These are phyloP conservation scores for Boletus huronensis DNA, from an alignment of 768 basidiomycete species.

Conservation along the genomic window DNA sequence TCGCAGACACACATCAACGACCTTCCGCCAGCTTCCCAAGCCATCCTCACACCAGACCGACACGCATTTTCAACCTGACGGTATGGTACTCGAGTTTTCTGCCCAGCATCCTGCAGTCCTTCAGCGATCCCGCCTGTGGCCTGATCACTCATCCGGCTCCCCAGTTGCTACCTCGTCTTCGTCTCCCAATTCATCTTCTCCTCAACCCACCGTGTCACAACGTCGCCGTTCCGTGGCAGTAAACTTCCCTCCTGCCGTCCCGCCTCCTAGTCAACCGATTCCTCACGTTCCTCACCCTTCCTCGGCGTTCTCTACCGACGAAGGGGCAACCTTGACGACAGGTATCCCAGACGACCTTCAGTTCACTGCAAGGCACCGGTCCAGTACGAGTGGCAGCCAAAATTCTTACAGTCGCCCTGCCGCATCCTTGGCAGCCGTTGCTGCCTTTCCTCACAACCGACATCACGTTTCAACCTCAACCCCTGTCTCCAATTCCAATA, in stretches of 20 bases:
- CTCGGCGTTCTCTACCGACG: constrained; percentile 14
- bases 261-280: constrained; percentile 73
- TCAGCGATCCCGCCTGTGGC: constrained; percentile 35
- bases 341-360: constrained; percentile 30
- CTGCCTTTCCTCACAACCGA: constrained; percentile 58
- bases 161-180: constrained; percentile 33
- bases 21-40: constrained; percentile 1
- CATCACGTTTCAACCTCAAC: constrained; percentile 31
- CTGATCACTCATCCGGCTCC: constrained; percentile 22
- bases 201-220: constrained; percentile 30
- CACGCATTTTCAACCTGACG: constrained; percentile 1
- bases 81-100: constrained; percentile 31
- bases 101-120: constrained; percentile 27
- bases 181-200: constrained; percentile 31
- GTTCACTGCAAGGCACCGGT: constrained; percentile 31
- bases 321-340: constrained; percentile 18
- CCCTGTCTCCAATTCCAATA: constrained; percentile 26
- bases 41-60: not conserved
- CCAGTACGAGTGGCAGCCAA: constrained; percentile 36
- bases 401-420: constrained; percentile 31
- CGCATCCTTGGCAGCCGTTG: constrained; percentile 52
- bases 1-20: not conserved
- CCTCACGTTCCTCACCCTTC: constrained; percentile 54
- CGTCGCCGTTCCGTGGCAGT: constrained; percentile 71
- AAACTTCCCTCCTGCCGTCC: constrained; percentile 60